Evolutionary conservation across 129 eudicot genomes (phyloP).

Genomic region (Lactuca sativa): DNA sequence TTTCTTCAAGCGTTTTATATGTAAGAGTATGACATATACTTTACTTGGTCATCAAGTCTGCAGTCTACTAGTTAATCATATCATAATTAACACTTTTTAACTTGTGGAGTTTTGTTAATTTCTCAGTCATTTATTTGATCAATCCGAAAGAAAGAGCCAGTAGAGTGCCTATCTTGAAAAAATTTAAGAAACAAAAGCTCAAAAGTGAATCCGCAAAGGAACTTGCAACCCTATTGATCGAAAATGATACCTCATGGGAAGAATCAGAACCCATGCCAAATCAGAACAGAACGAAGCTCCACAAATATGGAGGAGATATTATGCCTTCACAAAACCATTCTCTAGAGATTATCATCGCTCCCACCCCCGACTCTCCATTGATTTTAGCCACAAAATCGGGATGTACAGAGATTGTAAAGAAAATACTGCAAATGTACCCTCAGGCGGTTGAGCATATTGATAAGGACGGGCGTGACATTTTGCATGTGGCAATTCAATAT

Average conservation of each 20-base stretch:
- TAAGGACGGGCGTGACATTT: constrained; percentile 23
- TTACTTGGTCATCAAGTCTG: too few species aligned
- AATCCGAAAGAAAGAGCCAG: not conserved
- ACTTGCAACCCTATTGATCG: constrained; percentile 18
- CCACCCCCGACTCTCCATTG: constrained; percentile 11
- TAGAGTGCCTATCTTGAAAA: constrained; percentile 14
- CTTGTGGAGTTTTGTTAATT: too few species aligned
- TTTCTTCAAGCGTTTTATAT: constrained; percentile 8
- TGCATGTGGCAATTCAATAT: constrained; percentile 34
- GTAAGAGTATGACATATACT: constrained; percentile 6
- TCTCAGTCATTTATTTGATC: constrained; percentile 9
- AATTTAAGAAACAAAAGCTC: constrained; percentile 4
- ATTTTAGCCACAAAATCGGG: constrained; percentile 19
- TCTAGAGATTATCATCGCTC: not conserved
- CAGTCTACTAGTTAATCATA: not conserved
- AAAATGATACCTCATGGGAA: constrained; percentile 19
- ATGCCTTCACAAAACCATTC: too few species aligned
- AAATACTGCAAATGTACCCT: constrained; percentile 19
- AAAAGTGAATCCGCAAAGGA: constrained; percentile 15
- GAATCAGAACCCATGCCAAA: constrained; percentile 11
- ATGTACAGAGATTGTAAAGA: constrained; percentile 5
- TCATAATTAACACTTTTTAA: too few species aligned
- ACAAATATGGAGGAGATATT: not conserved
- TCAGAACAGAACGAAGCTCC: constrained; percentile 14
- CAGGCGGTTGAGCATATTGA: constrained; percentile 35